Evolutionary conservation across 257 asterid species (phyloP).

Genomic region (Lycium ferocissimum): DNA sequence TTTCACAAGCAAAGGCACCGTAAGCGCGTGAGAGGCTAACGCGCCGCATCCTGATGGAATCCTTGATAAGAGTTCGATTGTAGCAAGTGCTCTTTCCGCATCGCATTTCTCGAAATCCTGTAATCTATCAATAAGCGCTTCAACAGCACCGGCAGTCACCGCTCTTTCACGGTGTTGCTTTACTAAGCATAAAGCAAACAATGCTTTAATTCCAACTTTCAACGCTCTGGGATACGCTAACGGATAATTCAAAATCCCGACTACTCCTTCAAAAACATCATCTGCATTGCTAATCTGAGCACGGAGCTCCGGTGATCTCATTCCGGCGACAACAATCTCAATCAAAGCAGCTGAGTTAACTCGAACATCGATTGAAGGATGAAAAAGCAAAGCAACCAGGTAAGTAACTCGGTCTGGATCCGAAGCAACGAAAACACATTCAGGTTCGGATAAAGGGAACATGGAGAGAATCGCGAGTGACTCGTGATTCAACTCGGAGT

Average conservation of each 20-base stretch:
- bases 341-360: conserved; percentile 89
- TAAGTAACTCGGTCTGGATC: conserved; percentile 59
- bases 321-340: conserved; percentile 67
- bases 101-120: conserved; percentile 86
- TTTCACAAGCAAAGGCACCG: conserved; percentile 83
- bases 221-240: conserved; percentile 69
- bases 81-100: conserved; percentile 92
- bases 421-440: conserved; percentile 71
- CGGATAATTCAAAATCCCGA: conserved; percentile 72
- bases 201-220: conserved; percentile 80
- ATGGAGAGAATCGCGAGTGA: conserved; percentile 68
- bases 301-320: conserved; percentile 83
- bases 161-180: conserved; percentile 89
- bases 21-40: conserved; percentile 74
- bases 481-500: conserved; percentile 65
- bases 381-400: conserved; percentile 74
- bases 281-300: conserved; percentile 62
- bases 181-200: conserved; percentile 83
- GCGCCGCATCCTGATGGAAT: conserved; percentile 77
- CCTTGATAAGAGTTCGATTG: conserved; percentile 93
- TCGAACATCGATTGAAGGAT: conserved; percentile 82
- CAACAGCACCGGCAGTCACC: conserved; percentile 82
- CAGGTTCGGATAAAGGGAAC: conserved; percentile 67
- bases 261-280: conserved; percentile 75
- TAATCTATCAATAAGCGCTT: conserved; percentile 63